Evolutionary conservation across 345 rosid species (phyloP), one percentile per base, ranked within the genome.

Genomic region (Lepidium africanum): DNA sequence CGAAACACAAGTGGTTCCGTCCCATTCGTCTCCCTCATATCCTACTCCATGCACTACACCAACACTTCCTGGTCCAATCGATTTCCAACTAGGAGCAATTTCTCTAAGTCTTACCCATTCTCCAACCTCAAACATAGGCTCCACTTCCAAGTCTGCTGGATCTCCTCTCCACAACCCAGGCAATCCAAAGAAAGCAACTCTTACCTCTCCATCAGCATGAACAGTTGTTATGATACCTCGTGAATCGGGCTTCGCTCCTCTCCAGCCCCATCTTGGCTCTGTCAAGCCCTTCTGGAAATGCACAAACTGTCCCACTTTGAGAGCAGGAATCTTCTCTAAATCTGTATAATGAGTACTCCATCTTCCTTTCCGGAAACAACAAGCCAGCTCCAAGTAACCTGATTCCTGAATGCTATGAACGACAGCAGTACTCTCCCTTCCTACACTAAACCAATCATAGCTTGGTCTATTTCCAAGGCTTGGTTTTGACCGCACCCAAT

Each of bases 201-300:
- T 81, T 7, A 87, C 77, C 82, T 94, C 99, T 76, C 95, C 97
- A 81, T 94, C 97, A 61, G 95, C 92, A 78, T 91, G 89, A 67
- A 94, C 95, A 45, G 88, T 78, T 10, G 93, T 86, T 67, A 94
- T 70, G 73, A 94, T 79, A 57, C 97, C 97, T 57, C 80, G 82
- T 37, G 92, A 91, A 69, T 85, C 84, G 27, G 84, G 83, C 74
- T 47, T 83, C 47, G 95, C 83, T 49, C 93, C 97, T 78, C 97
- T 83, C 99, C 99, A 94, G 9, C 99, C 97, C 99, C 97, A 91
- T 75, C 97, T 85, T 52, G 99, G 99, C 69, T 91, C 97, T 48
- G 59, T 69, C 52, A 94, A 71, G 52, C 95, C 96, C 69, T 78
- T 69, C 23, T 93, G 95, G 74, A 94, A 91, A 55, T 74, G 83